phyloP scores from a whole-genome alignment of 176 grass and related monocot species.

The Carex pumila region DNA sequence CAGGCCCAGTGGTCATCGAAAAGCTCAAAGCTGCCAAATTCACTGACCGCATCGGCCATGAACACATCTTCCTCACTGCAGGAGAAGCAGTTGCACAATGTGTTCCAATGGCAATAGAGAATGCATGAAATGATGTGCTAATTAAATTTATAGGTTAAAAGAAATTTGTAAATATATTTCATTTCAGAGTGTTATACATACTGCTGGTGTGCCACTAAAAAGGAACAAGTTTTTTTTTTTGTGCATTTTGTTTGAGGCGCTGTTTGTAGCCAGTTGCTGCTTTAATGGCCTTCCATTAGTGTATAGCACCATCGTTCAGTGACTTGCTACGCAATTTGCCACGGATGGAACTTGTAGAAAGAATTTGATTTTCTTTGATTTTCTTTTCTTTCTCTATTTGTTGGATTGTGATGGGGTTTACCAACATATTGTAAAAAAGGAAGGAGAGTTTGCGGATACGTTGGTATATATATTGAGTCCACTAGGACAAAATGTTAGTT shows the following conservation, averaged over 20 bases:
- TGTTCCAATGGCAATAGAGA: conserved; percentile 26
- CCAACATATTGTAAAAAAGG: background rate
- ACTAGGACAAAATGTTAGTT: background rate
- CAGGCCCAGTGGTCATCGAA: conserved; percentile 45
- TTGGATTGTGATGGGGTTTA: background rate
- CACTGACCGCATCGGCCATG: conserved; percentile 39
- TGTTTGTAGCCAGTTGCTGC: background rate
- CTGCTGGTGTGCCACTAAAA: background rate
- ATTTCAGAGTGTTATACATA: background rate
- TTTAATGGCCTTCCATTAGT: background rate
- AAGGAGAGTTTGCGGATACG: background rate
- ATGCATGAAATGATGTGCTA: conserved; percentile 28
- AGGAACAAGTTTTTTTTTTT: background rate
- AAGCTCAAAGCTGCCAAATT: conserved; percentile 61
- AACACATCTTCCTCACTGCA: conserved; percentile 65
- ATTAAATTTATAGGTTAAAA: background rate
- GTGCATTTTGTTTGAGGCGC: background rate
- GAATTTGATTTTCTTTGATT: conserved; percentile 12
- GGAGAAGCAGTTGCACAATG: conserved; percentile 51
- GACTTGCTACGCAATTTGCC: too few relatives aligned
- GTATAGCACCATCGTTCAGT: too few relatives aligned
- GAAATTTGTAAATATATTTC: background rate
- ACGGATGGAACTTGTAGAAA: background rate
- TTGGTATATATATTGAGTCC: background rate
- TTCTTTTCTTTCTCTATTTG: background rate